Base-by-base conservation (phyloP, 169 alveolate species). In the Plasmodium gonderi region DNA sequence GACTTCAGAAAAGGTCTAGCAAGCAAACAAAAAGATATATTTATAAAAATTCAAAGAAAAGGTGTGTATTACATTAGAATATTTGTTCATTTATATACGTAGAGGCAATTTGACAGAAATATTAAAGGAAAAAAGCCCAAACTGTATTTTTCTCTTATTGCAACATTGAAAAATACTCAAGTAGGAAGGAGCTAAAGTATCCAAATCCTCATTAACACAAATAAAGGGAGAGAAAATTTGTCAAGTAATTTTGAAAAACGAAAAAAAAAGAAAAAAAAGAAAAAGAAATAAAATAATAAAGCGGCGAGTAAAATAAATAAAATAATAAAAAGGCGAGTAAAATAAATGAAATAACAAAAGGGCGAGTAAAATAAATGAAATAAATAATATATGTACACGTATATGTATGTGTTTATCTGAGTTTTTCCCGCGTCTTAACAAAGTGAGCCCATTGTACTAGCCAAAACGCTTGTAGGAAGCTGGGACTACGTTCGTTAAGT, bases 191-290 rank as follows among this genome's bases (percentile, higher is more conserved):
- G 72, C 38, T 20, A 36, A 60, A 23, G 36, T 60, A 60, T 60
- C 72, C 72, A 60, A 12, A 12, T 36, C 38, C 72, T 20, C 11
- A 60, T 60, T n/a, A 60, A 2, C 11, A 1, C 11, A 75, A 23
- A n/a, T 38, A 14, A 40, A 75, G 81, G 81, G 29, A 75, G n/a
- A 38, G 8, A 38, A 40, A 75, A 38, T 7, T 75, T 36, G 68
- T 11, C 67, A 75, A 75, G 81, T 74, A 74, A 74, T 74, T 74
- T 14, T n/a, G 29, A 42, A 9, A 74, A 74, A 33, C 12, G 26
- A 74, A 74, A 38, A 40, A 75, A 75, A 36, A 60, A 60, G 12
- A 54, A 54, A 54, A 54, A 1, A 60, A 60, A n/a, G 40, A 60
- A n/a, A 60, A n/a, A 60, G 26, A 20, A 2, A 54, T 5, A 17